Base-by-base conservation (phyloP, 352 stramenopile species). In the Globisporangium cederbergense region DNA sequence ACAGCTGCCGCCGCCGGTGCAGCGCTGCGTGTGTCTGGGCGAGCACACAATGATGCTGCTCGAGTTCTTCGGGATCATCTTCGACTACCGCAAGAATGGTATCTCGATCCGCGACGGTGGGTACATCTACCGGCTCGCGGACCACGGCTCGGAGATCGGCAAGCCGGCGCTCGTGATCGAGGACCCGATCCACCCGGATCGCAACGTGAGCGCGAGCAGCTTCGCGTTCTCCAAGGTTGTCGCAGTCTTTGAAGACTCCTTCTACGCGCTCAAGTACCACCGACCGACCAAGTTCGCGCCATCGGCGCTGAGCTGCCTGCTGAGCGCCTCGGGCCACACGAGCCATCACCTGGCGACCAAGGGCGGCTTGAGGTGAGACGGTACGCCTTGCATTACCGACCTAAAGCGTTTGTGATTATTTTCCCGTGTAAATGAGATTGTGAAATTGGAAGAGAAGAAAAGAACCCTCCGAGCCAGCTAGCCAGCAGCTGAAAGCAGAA, bases 151-250 rank as follows among this genome's bases (percentile, higher is more conserved):
- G 16, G 71, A 88, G 22, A 63, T 89, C 4, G 70, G 74, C 46
- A 90, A 93, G 65, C 81, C 81, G 30, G 73, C 77, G 43, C 70
- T 96, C n/a, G 86, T 96, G 62, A 90, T 96, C n/a, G 85, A 96
- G 53, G 87, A 94, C 64, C 85, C 87, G n/a, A 94, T 96, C 62
- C 79, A 96, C 58, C 86, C 87, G 4, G 85, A 94, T 56, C 82
- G 86, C 62, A 96, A 96, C 40, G 87, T 96, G 7, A 90, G 85
- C 47, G 85, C 87, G n/a, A 89, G 83, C 57, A 96, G 83, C 70
- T 96, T 92, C 66, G 85, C 85, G 18, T 94, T 93, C 58, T 81
- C 81, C 51, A 91, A 91, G 54, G 86, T 96, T 25, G 86, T 96
- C 8, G 79, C 85, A 0, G 66, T 93, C 46, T 94, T 94, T 60